Base-by-base conservation (phyloP, 1,139 yeast species). In the Yamadazyma blattariae region DNA sequence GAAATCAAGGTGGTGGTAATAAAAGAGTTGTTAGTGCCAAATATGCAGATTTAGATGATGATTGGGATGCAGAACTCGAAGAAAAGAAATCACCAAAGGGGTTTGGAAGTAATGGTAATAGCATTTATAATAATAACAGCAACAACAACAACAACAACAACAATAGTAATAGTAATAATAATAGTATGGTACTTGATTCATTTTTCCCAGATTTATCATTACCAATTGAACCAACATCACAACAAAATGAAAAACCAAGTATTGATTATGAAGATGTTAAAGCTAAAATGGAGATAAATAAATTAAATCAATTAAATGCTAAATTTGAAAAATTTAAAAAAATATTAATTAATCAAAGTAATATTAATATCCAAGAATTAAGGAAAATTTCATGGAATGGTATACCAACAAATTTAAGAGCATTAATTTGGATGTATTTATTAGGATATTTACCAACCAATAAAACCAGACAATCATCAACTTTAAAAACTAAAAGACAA, bases 301-400 rank as follows among this genome's bases (percentile, higher is more conserved):
- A 73, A 45, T 54, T 80, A 40, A 82, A 76, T 48, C 79, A 83
- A 25, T 57, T 76, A 27, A 71, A 79, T 35, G 67, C 81, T 15
- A 74, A 88, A 40, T 82, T 81, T 50, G 65, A 74, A 32, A 82
- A 79, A 54, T 88, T 89, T 58, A 79, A 79, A 37, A 71, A 70
- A 27, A 69, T 87, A 4, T 60, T 92, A 30, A 71, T 77, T 12
- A 74, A 75, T 24, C 19, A 5, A 7, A 76, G 79, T 15, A 57
- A 48, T 35, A 80, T 90, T 26, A 83, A 85, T 45, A 54, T 69
- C 29, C 61, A 71, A 28, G 92, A 83, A 30, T 68, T 92, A 38
- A 75, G 88, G 44, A 79, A 82, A 53, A 70, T 89, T 35, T 77
- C 96, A 9, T 92, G 98, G 98, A 85, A 90, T 48, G 98, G 99